A percentile compares a stretch with the other conserved stretches of the same genome.
Evolutionary conservation across 2,329 filamentous ascomycete genomes (phyloP).

Genomic region (Calonectria montana): DNA sequence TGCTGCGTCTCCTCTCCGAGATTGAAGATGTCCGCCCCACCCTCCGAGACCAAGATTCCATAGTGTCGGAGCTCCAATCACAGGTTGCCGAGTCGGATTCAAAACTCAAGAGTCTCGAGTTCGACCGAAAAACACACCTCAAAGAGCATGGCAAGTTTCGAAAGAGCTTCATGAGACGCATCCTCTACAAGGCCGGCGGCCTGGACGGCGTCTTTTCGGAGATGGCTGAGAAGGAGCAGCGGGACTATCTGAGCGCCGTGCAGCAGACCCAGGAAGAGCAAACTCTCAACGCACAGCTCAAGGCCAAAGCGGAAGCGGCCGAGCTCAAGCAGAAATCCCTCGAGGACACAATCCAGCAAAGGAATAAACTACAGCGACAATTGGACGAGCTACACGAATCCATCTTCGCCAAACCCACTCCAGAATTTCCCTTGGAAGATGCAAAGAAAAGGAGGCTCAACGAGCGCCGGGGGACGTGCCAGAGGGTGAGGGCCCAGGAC

Average conservation of each 20-base stretch:
- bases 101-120: conserved; percentile 45
- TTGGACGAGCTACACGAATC: conserved; percentile 62
- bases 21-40: conserved; percentile 61
- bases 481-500: conserved; percentile 48
- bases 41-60: conserved; percentile 57
- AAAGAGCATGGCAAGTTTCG: conserved; percentile 65
- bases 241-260: conserved; percentile 65
- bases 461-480: conserved; percentile 50
- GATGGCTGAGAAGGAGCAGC: conserved; percentile 64
- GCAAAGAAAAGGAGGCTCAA: conserved; percentile 52
- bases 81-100: conserved; percentile 48
- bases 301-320: conserved; percentile 54
- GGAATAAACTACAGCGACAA: conserved; percentile 55
- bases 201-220: conserved; percentile 53
- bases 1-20: conserved; percentile 59
- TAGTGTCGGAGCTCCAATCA: conserved; percentile 58
- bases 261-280: conserved; percentile 59
- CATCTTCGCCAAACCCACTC: conserved; percentile 65
- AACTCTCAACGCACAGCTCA: conserved; percentile 54
- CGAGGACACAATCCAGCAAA: conserved; percentile 48
- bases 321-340: conserved; percentile 49
- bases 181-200: conserved; percentile 62
- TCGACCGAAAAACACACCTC: conserved; percentile 57
- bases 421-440: conserved; percentile 66
- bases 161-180: conserved; percentile 63